Percentiles rank a stretch among this genome's conserved stretches.
Evolutionary conservation across 108 stramenopile genomes (phyloP).

Genomic region (Pseudonitzschia delicatissima): DNA sequence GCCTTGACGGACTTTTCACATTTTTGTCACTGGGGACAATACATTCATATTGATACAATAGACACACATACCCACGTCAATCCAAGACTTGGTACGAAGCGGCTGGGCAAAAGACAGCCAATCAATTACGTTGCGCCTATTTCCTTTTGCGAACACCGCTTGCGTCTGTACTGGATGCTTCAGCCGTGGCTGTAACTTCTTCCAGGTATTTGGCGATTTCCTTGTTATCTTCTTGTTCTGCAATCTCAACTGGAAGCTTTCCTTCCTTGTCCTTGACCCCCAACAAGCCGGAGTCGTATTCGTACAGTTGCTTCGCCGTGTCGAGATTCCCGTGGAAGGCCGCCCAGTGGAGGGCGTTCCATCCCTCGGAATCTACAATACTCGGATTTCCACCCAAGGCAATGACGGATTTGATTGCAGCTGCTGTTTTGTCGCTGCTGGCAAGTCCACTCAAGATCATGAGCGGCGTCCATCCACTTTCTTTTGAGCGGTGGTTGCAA

Average conservation of each 20-base stretch:
- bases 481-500: conserved; percentile 71
- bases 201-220: conserved; percentile 69
- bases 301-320: conserved; percentile 61
- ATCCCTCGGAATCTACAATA: conserved; percentile 73
- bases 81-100: too few relatives aligned
- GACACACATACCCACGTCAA: too few relatives aligned
- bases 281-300: conserved; percentile 40
- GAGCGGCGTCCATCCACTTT: conserved; percentile 82
- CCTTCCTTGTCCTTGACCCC: conserved; percentile 80
- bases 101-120: background rate
- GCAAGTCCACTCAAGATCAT: conserved; percentile 78
- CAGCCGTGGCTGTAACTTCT: conserved; percentile 31
- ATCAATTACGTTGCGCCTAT: conserved; percentile 4
- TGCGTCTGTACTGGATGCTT: conserved; percentile 12
- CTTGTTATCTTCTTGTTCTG: conserved; percentile 67
- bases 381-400: conserved; percentile 69
- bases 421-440: conserved; percentile 40
- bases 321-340: conserved; percentile 78
- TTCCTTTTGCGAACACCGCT: conserved; percentile 35
- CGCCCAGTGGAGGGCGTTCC: conserved; percentile 88
- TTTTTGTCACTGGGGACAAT: too few relatives aligned
- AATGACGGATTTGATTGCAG: conserved; percentile 56
- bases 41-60: too few relatives aligned
- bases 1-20: too few relatives aligned
- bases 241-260: conserved; percentile 69